Evolutionary conservation across 1,284 basidiomycete species (phyloP).

Genomic region (Pterulicium gracile): DNA sequence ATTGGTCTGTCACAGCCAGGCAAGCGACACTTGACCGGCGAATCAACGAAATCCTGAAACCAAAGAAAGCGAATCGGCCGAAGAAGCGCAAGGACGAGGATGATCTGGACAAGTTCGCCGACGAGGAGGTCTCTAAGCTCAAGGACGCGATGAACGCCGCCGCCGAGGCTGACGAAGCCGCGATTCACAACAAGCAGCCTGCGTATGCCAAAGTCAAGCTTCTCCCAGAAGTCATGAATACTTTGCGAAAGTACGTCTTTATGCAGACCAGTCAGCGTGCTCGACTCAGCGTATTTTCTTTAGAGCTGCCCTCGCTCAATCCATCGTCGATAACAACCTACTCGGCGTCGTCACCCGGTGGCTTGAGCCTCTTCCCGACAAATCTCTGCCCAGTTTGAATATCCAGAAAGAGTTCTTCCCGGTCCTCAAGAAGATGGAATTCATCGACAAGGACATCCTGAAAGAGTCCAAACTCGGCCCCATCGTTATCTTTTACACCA

Average conservation of each 20-base stretch:
- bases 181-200: slow-evolving; percentile 77
- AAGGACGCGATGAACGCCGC: slow-evolving; percentile 82
- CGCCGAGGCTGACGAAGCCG: slow-evolving; percentile 75
- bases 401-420: slow-evolving; percentile 92
- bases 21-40: slow-evolving; percentile 57
- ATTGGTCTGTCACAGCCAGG: slow-evolving; percentile 31
- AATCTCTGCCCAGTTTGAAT: slow-evolving; percentile 88
- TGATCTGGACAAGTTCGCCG: slow-evolving; percentile 80
- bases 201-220: slow-evolving; percentile 81
- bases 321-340: slow-evolving; percentile 92
- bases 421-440: slow-evolving; percentile 78
- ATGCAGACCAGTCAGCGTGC: slow-evolving; percentile 4
- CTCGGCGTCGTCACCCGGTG: slow-evolving; percentile 85
- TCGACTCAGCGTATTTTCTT: slow-evolving; percentile 6
- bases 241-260: slow-evolving; percentile 72
- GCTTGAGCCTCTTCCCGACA: slow-evolving; percentile 92
- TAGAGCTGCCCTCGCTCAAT: slow-evolving; percentile 79
- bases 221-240: slow-evolving; percentile 84
- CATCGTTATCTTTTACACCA: slow-evolving; percentile 92
- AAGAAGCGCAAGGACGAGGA: slow-evolving; percentile 73
- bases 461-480: slow-evolving; percentile 91
- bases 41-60: slow-evolving; percentile 81
- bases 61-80: slow-evolving; percentile 54
- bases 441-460: slow-evolving; percentile 85
- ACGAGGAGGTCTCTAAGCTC: slow-evolving; percentile 83